These are phyloP conservation scores for Pseudocercospora fijiensis DNA, from an alignment of 2,329 filamentous ascomycete species.

Conservation along the genomic window DNA sequence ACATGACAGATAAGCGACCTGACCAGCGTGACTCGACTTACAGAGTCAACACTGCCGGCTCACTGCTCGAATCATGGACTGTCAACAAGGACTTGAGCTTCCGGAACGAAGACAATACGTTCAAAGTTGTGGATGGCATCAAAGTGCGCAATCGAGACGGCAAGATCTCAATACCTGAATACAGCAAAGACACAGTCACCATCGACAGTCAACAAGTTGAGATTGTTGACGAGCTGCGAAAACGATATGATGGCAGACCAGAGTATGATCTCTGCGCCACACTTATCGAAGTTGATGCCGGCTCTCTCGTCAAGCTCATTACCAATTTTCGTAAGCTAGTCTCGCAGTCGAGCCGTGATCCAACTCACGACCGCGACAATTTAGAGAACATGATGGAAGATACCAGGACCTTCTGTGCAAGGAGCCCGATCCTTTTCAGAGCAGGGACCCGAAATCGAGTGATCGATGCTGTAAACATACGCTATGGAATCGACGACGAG, in stretches of 20 bases:
- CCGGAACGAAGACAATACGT: constrained; percentile 6
- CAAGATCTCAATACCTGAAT: background rate
- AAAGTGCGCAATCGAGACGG: background rate
- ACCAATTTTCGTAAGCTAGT: constrained; percentile 6
- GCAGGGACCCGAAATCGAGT: constrained; percentile 8
- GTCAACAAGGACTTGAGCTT: constrained; percentile 11
- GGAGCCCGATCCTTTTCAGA: constrained; percentile 14
- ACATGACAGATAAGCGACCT: constrained; percentile 10
- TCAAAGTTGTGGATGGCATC: background rate
- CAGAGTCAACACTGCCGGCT: constrained; percentile 12
- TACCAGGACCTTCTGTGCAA: constrained; percentile 5
- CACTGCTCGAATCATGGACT: constrained; percentile 1
- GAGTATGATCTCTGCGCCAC: constrained; percentile 10
- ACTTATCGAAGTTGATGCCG: constrained; percentile 12
- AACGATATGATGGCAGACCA: background rate
- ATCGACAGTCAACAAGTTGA: constrained; percentile 12
- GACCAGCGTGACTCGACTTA: constrained; percentile 6
- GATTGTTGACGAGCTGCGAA: constrained; percentile 7
- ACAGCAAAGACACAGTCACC: constrained; percentile 7
- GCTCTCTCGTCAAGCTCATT: constrained; percentile 12
- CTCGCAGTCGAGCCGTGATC: background rate
- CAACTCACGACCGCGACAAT: constrained; percentile 1
- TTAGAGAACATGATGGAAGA: constrained; percentile 18
- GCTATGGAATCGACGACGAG: constrained; percentile 15
- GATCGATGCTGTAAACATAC: constrained; percentile 7